Conservation (phyloP, 352 stramenopile genomes). For the Pythium aquatile region DNA sequence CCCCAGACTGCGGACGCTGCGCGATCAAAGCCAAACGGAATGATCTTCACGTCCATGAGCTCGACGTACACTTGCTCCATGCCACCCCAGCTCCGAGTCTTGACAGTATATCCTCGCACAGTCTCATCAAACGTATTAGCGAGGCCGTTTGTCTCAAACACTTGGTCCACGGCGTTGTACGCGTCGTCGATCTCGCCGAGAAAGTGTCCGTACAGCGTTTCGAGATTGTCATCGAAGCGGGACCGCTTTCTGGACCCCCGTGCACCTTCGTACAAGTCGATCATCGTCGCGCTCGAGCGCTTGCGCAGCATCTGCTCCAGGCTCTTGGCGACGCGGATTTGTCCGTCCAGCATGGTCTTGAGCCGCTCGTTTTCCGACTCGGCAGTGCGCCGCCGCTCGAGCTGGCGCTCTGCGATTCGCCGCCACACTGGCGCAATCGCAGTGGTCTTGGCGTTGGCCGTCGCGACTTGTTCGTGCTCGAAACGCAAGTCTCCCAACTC, state of each 20-base stretch:
- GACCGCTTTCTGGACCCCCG: constrained; percentile 4
- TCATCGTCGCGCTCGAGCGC: constrained; percentile 40
- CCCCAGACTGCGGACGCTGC: constrained; percentile 12
- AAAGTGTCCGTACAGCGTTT: constrained; percentile 23
- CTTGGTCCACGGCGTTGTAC: constrained; percentile 36
- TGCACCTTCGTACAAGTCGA: constrained; percentile 26
- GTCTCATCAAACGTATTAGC: constrained; percentile 23
- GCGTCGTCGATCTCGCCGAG: constrained; percentile 32
- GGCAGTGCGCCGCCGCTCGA: constrained; percentile 28
- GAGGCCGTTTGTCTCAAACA: constrained; percentile 51
- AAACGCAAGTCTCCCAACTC: constrained; percentile 33
- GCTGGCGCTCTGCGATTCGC: constrained; percentile 48
- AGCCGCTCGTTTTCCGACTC: constrained; percentile 50
- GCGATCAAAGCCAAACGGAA: constrained; percentile 24
- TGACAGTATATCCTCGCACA: constrained; percentile 21
- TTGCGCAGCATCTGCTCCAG: constrained; percentile 56
- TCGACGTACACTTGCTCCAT: constrained; percentile 23
- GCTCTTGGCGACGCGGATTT: constrained; percentile 47
- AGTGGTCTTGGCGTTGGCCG: constrained; percentile 23
- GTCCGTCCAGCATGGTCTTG: constrained; percentile 36
- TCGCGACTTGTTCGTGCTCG: constrained; percentile 23
- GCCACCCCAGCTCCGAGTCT: constrained; percentile 14
- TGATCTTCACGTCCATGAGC: constrained; percentile 26
- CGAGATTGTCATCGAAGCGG: constrained; percentile 29
- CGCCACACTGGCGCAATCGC: constrained; percentile 43